phyloP scores from a whole-genome alignment of 1,284 basidiomycete species.

The Singerocomus rubriflavus region DNA sequence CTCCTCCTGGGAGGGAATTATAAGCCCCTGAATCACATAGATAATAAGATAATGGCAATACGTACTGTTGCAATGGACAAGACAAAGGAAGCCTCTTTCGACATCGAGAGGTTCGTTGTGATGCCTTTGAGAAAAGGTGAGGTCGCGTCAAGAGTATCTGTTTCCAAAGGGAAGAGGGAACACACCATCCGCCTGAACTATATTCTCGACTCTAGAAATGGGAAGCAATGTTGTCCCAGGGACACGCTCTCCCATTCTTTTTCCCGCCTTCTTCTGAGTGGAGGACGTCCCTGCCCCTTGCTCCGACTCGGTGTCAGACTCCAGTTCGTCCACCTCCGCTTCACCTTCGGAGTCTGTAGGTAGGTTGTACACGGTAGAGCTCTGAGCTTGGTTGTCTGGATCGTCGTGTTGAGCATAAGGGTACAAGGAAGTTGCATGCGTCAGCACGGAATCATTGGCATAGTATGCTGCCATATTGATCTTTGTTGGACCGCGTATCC shows the following conservation, averaged over 20 bases:
- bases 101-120: slow-evolving; percentile 57
- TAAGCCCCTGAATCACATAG: slow-evolving; percentile 20
- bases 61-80: slow-evolving; percentile 69
- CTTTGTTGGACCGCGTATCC: slow-evolving; percentile 8
- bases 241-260: slow-evolving; percentile 45
- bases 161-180: slow-evolving; percentile 3
- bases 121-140: slow-evolving; percentile 38
- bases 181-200: slow-evolving; percentile 68
- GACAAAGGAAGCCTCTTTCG: slow-evolving; percentile 69
- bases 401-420: slow-evolving; percentile 30
- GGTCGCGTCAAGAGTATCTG: slow-evolving; percentile 15
- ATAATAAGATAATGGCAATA: neutral
- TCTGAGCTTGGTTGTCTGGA: slow-evolving; percentile 22
- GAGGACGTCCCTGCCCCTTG: slow-evolving; percentile 39
- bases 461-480: slow-evolving; percentile 33
- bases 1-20: slow-evolving; percentile 55
- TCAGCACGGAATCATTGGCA: slow-evolving; percentile 26
- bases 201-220: slow-evolving; percentile 59
- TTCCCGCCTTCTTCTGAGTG: slow-evolving; percentile 32
- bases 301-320: slow-evolving; percentile 51
- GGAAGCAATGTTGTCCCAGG: slow-evolving; percentile 65
- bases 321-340: slow-evolving; percentile 61
- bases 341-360: slow-evolving; percentile 41
- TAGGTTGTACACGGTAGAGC: slow-evolving; percentile 31
- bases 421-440: slow-evolving; percentile 33